Evolutionary conservation across 768 basidiomycete genomes (phyloP).

Genomic region (Fistulinella prunicolor): DNA sequence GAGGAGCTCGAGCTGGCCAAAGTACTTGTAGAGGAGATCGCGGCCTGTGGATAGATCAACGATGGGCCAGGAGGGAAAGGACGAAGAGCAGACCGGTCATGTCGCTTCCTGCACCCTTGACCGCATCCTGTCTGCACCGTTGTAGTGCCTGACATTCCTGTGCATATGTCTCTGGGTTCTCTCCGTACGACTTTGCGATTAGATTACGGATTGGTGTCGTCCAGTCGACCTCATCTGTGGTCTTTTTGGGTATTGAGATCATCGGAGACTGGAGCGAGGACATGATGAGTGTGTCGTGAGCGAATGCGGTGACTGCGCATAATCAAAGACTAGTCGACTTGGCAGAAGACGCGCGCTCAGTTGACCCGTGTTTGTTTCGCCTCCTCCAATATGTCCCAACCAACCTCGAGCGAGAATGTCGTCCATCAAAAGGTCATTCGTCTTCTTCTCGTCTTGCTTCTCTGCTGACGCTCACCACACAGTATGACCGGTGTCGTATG

Average conservation of each 20-base stretch:
- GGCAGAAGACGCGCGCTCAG: too few species aligned
- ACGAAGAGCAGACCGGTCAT: constrained; percentile 63
- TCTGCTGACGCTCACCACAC: background rate
- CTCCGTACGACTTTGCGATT: constrained; percentile 90
- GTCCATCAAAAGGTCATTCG: constrained; percentile 80
- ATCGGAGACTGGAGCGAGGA: constrained; percentile 82
- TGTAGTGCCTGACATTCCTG: constrained; percentile 83
- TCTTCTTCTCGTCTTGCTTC: background rate
- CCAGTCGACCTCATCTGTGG: constrained; percentile 98
- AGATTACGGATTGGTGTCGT: constrained; percentile 80
- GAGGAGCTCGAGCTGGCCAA: constrained; percentile 95
- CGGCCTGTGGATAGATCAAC: constrained; percentile 49
- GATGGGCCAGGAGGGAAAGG: background rate
- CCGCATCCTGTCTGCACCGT: constrained; percentile 92
- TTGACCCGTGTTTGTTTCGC: constrained; percentile 24
- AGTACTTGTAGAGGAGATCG: constrained; percentile 98
- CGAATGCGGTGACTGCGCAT: too few species aligned
- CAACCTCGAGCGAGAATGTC: constrained; percentile 84
- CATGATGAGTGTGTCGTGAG: constrained; percentile 48
- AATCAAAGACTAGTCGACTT: too few species aligned
- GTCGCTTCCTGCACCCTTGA: constrained; percentile 94
- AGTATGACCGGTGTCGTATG: constrained; percentile 88
- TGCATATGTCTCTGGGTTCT: constrained; percentile 85
- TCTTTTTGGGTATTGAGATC: constrained; percentile 90
- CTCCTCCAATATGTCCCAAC: constrained; percentile 50